Base-by-base conservation (phyloP, 2,329 filamentous ascomycete genomes). In the Colletotrichum shisoi region DNA sequence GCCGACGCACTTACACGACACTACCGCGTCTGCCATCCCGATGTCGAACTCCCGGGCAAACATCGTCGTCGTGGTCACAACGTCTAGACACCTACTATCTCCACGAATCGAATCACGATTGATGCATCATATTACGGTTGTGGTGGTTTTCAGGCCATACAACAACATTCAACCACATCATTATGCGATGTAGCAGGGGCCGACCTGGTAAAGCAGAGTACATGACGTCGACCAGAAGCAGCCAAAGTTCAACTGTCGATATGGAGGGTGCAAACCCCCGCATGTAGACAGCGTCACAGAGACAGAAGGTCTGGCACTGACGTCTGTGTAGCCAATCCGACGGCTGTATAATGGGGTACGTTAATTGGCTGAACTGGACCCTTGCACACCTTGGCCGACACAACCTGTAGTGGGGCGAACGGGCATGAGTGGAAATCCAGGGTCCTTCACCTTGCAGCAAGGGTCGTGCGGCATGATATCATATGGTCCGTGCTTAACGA, bases 1-100 rank as follows among this genome's bases (percentile, higher is more conserved):
- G 95, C 94, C 70, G 95, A 99, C 81, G 95, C 95, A 1, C 84
- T 98, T 54, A 98, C 94, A 15, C 85, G 95, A 68, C 95, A 99
- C 76, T 96, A 97, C 85, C 89, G 93, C 42, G 94, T 97, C 56
- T 94, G 96, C 70, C 94, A 97, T 77, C 94, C 94, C 0, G 92
- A 97, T 69, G 85, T 94, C 63, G 91, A 94, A 70, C 89, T 92
- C 72, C 89, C 90, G n/a, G 90, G 91, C 72, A 86, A 86, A 77
- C 81, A 84, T 49, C 74, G 76, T n/a, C 74, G 78, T 21, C 74
- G 76, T 19, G 68, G 67, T 3, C 54, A 70, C 45, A 62, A 67
- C 11, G 24, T 15, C 2, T 69, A 53, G 37, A 19, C 27, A 9
- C 13, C 15, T 1, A 2, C 8, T 3, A 12, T 3, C 8, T 34